Evolutionary conservation across 2,329 filamentous ascomycete species (phyloP).

Genomic region (Harringtonia aguacate): DNA sequence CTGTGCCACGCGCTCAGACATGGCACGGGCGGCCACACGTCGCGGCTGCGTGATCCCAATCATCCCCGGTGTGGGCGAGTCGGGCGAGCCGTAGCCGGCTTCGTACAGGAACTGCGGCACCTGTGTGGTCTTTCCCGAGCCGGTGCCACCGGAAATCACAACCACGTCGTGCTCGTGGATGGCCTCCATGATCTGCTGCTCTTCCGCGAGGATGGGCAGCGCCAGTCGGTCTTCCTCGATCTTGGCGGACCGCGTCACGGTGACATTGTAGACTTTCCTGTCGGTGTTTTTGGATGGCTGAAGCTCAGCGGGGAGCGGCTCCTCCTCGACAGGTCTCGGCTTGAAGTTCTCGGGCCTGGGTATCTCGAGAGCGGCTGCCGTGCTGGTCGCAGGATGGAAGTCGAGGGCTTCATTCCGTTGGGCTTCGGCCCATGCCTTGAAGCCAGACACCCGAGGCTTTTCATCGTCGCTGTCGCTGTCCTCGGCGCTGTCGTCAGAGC

Average conservation of each 20-base stretch:
- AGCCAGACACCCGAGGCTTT: constrained; percentile 44
- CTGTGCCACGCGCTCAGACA: constrained; percentile 82
- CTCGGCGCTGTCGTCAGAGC: constrained; percentile 11
- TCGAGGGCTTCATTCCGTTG: constrained; percentile 79
- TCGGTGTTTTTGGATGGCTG: constrained; percentile 46
- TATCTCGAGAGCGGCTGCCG: constrained; percentile 30
- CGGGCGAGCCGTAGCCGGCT: constrained; percentile 73
- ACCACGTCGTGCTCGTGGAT: constrained; percentile 86
- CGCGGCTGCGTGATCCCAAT: constrained; percentile 93
- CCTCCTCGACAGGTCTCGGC: constrained; percentile 57
- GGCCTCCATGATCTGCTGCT: constrained; percentile 96
- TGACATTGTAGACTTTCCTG: constrained; percentile 67
- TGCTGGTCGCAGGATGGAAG: constrained; percentile 31
- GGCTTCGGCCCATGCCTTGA: constrained; percentile 87
- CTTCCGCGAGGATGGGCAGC: constrained; percentile 84
- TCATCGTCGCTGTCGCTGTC: constrained; percentile 21
- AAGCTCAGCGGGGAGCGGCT: constrained; percentile 58
- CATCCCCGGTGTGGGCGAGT: constrained; percentile 76
- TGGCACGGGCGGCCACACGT: constrained; percentile 90
- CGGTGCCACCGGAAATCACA: constrained; percentile 88
- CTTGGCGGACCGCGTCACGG: constrained; percentile 56
- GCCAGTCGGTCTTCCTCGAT: constrained; percentile 71
- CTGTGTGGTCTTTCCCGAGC: constrained; percentile 96
- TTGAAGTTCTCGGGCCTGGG: constrained; percentile 52
- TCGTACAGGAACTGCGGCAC: constrained; percentile 94